Percentiles rank a stretch among this genome's conserved stretches.
These are phyloP conservation scores for Candida pseudoviswanathii DNA, from an alignment of 1,139 yeast species.

Conservation along the genomic window DNA sequence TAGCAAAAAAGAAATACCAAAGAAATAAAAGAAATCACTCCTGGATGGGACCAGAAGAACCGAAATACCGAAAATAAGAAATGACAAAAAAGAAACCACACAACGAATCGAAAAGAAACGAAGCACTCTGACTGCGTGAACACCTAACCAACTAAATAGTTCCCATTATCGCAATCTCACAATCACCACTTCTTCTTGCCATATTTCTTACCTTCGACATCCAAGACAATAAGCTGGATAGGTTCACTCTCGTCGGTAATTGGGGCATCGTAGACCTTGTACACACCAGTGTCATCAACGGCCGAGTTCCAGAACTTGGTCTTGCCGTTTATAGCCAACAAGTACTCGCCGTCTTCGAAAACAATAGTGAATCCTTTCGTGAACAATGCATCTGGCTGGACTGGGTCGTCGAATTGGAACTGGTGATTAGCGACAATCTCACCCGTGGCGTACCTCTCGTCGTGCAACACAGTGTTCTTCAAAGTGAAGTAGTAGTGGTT, in stretches of 20 bases:
- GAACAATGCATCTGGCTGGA: slow-evolving; percentile 10
- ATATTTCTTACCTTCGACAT: background rate
- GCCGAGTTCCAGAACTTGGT: slow-evolving; percentile 34
- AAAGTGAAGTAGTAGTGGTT: slow-evolving; percentile 5
- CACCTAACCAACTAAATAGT: background rate
- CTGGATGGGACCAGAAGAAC: no score
- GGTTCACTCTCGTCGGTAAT: slow-evolving; percentile 20
- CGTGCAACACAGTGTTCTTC: slow-evolving; percentile 22
- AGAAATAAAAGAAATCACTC: no score
- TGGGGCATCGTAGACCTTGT: slow-evolving; percentile 13
- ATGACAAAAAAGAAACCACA: no score
- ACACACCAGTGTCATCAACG: slow-evolving; percentile 35
- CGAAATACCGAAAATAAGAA: no score
- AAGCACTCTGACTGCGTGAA: background rate
- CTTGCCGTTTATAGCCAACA: slow-evolving; percentile 11
- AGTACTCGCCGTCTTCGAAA: slow-evolving; percentile 24
- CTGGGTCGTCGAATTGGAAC: slow-evolving; percentile 48
- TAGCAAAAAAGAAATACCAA: no score
- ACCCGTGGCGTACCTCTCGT: slow-evolving; percentile 38
- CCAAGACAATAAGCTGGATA: slow-evolving; percentile 6
- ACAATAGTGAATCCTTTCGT: slow-evolving; percentile 18
- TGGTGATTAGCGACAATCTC: slow-evolving; percentile 48
- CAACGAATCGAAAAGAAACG: no score
- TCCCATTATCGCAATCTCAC: background rate
- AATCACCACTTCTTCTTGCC: background rate